Evolutionary conservation across 768 basidiomycete genomes (phyloP), one percentile per base, ranked within the genome.

Genomic region (Boletus rex-veris): DNA sequence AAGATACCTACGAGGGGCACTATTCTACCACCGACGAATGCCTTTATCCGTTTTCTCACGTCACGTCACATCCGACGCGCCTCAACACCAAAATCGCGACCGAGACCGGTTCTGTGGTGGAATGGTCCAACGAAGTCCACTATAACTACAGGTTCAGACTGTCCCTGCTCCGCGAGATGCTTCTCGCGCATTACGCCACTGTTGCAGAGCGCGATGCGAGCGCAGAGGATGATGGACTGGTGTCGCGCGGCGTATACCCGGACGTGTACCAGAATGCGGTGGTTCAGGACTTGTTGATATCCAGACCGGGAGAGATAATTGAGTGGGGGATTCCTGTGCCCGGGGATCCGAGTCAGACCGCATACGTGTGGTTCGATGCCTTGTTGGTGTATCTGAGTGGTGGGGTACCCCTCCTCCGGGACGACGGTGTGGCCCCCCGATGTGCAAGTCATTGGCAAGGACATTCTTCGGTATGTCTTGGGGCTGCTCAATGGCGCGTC

Each of bases 341-440:
- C 0, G 78, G 75, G 14, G 92, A 97, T 64, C 72, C 79, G 0
- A 75, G 77, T 3, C 92, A 96, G 58, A 93, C 91, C 0, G 85
- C 96, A 36, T 96, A 97, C 67, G 92, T 96, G 47, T 97, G 92
- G 94, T 86, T 96, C 56, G 94, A 96, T 64, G 93, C 94, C 3
- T 73, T 95, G 54, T 77, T 89, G 24, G 83, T 88, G 45, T 97
- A 97, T 68, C 73, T 95, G n/a, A n/a, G n/a, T n/a, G 5, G 73
- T 84, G 7, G 90, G 89, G 4, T 93, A 90, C 64, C 37, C 66
- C 47, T 64, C 53, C 1, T 46, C 58, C 0, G 60, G 61, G 11
- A 45, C 42, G 35, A 56, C 55, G 11, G 66, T 53, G 2, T 97
- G 93, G 93, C 92, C 93, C 3, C 85, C 86, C 0, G 81, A 94